Conservation (phyloP, 306 rosid genomes). For the Datisca glomerata region DNA sequence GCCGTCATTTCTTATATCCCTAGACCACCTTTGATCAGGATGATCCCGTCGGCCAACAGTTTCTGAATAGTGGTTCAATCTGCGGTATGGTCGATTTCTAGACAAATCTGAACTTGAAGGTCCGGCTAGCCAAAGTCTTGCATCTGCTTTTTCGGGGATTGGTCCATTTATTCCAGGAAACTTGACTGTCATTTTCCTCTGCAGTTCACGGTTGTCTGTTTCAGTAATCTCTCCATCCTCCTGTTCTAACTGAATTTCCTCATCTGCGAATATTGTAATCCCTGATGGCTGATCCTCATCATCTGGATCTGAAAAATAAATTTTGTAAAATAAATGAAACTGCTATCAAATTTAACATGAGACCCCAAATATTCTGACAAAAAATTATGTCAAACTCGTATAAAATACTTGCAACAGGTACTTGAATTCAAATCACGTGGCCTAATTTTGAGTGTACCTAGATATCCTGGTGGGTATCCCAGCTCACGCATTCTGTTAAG, state of each 20-base stretch:
- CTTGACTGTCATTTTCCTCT: conserved; percentile 45
- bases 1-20: conserved; percentile 56
- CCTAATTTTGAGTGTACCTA: conserved; percentile 35
- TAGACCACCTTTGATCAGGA: conserved; percentile 45
- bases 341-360: background rate
- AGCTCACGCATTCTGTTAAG: conserved; percentile 93
- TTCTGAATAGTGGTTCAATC: conserved; percentile 31
- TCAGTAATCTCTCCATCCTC: conserved; percentile 93
- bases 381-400: background rate
- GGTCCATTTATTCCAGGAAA: conserved; percentile 92
- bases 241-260: conserved; percentile 41
- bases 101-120: conserved; percentile 29
- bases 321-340: conserved; percentile 1
- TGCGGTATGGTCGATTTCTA: conserved; percentile 40
- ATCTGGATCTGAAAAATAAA: conserved; percentile 43
- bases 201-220: conserved; percentile 25
- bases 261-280: conserved; percentile 60
- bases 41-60: conserved; percentile 39
- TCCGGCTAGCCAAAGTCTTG: conserved; percentile 52
- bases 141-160: conserved; percentile 74
- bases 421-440: background rate
- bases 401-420: background rate
- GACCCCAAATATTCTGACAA: background rate
- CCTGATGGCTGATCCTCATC: conserved; percentile 88
- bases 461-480: conserved; percentile 97